Base-by-base conservation (phyloP, 192 early-diverging fungal species). In the Jimgerdemannia flammicorona region DNA sequence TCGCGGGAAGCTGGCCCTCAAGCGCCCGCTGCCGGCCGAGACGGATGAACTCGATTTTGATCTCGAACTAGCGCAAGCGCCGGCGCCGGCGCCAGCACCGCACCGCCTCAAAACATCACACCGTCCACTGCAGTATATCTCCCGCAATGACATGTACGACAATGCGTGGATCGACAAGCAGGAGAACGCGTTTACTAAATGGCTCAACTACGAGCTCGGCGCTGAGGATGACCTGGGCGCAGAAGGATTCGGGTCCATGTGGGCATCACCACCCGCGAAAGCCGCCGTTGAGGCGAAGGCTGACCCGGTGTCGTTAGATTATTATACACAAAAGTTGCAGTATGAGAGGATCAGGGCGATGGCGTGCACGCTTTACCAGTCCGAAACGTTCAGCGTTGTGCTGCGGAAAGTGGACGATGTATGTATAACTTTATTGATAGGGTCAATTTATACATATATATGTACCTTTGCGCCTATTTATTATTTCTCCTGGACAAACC, bases 131-230 rank as follows among this genome's bases (percentile, higher is more conserved):
- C 81, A 77, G 14, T 82, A 82, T 59, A 75, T 82, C 19, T 76
- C 71, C 3, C 78, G 71, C 42, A 82, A 82, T 59, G 81, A 78
- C 2, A 82, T 82, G 81, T 82, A 82, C 20, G 81, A 82, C 49
- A 78, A 75, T 66, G 77, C 78, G 18, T 82, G 81, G 81, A 82
- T 82, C 40, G 81, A 82, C 69, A 82, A 82, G 63, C 81, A 82
- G 44, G 78, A 82, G 67, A 74, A 71, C 9, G 78, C 81, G 0
- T 82, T 82, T 10, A 73, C 75, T 43, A 74, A 79, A 20, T 82
- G 81, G 81, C 72, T 82, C 2, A 78, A 82, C 19, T 67, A 82
- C 44, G 81, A 82, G 59, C 79, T 79, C n/a, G 74, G 75, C 64
- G 81, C 72, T 20, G 74, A 72, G 40, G 69, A 75, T 1, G 77